A percentile compares a stretch with the other conserved stretches of the same genome.
phyloP scores from a whole-genome alignment of 1,284 basidiomycete species.

The Kwoniella shivajii region DNA sequence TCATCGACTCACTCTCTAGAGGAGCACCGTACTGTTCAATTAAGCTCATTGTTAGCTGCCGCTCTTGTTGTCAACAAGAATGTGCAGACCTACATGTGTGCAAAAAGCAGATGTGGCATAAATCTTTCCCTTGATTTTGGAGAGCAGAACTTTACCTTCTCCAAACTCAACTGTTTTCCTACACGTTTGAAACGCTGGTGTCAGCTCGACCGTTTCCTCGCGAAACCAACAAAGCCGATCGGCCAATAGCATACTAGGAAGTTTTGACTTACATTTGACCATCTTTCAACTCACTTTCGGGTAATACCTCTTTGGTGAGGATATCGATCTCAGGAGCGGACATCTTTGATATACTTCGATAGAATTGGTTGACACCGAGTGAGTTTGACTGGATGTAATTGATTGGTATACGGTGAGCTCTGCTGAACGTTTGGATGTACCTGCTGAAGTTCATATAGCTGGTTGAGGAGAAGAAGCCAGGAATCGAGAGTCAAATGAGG shows the following conservation, averaged over 20 bases:
- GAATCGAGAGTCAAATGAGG: not conserved
- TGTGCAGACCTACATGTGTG: slow-evolving; percentile 64
- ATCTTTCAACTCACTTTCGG: slow-evolving; percentile 65
- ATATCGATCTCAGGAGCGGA: slow-evolving; percentile 16
- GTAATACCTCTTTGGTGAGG: slow-evolving; percentile 37
- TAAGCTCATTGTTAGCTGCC: not conserved
- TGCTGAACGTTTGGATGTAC: not conserved
- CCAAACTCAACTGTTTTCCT: slow-evolving; percentile 71
- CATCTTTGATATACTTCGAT: slow-evolving; percentile 8
- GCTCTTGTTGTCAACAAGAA: not conserved
- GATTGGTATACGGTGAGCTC: not conserved
- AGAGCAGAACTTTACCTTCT: slow-evolving; percentile 75
- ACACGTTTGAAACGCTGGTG: not conserved
- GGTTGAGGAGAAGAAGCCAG: not conserved
- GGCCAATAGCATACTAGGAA: not conserved
- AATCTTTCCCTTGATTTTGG: slow-evolving; percentile 69
- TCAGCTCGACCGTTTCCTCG: not conserved
- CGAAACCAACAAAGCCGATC: not conserved
- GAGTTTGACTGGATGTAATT: not conserved
- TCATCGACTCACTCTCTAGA: slow-evolving; percentile 34
- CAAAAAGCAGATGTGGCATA: slow-evolving; percentile 65
- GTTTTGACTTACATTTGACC: slow-evolving; percentile 66
- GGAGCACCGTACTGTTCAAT: slow-evolving; percentile 45
- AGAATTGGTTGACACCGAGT: not conserved
- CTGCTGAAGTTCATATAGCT: slow-evolving; percentile 4